Evolutionary conservation across 352 stramenopile species (phyloP).

Genomic region (Globisporangium solare): DNA sequence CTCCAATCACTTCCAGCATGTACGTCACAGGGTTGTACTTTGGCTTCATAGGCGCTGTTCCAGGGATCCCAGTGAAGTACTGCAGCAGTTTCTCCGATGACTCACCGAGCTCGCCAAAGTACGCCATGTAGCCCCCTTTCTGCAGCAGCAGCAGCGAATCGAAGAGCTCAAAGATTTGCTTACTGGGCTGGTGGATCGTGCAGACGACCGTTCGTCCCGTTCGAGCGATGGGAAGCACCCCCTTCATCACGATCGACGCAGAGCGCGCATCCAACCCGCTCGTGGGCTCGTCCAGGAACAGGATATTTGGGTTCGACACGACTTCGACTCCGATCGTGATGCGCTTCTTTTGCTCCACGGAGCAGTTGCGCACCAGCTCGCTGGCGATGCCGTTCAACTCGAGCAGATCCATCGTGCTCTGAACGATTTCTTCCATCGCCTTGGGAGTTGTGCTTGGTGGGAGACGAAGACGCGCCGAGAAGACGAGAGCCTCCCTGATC

Average conservation of each 20-base stretch:
- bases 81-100: conserved; percentile 72
- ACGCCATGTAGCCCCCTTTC: conserved; percentile 53
- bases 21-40: conserved; percentile 83
- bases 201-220: conserved; percentile 84
- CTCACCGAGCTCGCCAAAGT: conserved; percentile 85
- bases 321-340: conserved; percentile 94
- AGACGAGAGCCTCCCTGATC: conserved; percentile 88
- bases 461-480: conserved; percentile 87
- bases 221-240: conserved; percentile 76
- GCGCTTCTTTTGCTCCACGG: conserved; percentile 91
- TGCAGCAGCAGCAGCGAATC: conserved; percentile 89
- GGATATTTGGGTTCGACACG: conserved; percentile 88
- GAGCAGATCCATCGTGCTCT: conserved; percentile 50
- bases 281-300: conserved; percentile 94
- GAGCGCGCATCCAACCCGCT: conserved; percentile 83
- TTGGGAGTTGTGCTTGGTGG: conserved; percentile 33
- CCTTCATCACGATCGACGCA: conserved; percentile 84
- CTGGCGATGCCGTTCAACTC: conserved; percentile 36
- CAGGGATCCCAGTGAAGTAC: conserved; percentile 81
- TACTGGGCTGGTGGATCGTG: conserved; percentile 55
- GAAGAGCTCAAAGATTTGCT: conserved; percentile 92
- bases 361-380: conserved; percentile 46
- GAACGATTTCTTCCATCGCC: conserved; percentile 44
- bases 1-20: conserved; percentile 75
- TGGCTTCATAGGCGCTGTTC: conserved; percentile 47